Base-by-base conservation (phyloP, 306 rosid species). In the Trifolium repens region DNA sequence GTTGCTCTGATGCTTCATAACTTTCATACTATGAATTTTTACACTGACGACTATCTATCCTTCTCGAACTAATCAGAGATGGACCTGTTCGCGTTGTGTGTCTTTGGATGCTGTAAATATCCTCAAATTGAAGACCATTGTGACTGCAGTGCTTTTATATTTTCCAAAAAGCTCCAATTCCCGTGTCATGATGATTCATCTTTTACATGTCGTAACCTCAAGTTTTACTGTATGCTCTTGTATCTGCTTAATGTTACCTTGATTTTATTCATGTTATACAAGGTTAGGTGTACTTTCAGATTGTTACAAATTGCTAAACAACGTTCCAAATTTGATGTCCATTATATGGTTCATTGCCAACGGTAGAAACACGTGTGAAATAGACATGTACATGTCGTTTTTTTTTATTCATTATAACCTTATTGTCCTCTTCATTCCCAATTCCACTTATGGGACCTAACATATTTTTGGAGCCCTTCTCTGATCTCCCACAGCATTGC, bases 121-220 rank as follows among this genome's bases (percentile, higher is more conserved):
- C 66, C 81, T 78, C 75, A 43, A 69, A 62, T n/a, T 35, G 71
- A 78, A 65, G 80, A 59, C 73, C 42, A 14, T 57, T 57, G 64
- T 58, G 59, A 74, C 61, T 14, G 82, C 84, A 15, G 22, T 46
- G 75, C 63, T 70, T 66, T 47, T 73, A 26, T 53, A 5, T 42
- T 74, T 11, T 9, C 5, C 54, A 46, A 5, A 80, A 71, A 37
- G 54, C 69, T 78, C 67, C 47, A 69, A 13, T 5, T 42, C 66
- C 67, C 59, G 39, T 16, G 34, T 64, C 0, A 26, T 65, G 68
- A 26, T 65, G 68, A n/a, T 74, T 78, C 67, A 73, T 70, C 80
- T 64, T 80, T 80, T 78, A 43, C 47, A 54, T 50, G 39, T 52
- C 60, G 65, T 19, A 59, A 47, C 57, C 24, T 39, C 6, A 9